Evolutionary conservation across 2,329 filamentous ascomycete genomes (phyloP), one percentile per base, ranked within the genome.

Genomic region (Talaromyces marneffei): DNA sequence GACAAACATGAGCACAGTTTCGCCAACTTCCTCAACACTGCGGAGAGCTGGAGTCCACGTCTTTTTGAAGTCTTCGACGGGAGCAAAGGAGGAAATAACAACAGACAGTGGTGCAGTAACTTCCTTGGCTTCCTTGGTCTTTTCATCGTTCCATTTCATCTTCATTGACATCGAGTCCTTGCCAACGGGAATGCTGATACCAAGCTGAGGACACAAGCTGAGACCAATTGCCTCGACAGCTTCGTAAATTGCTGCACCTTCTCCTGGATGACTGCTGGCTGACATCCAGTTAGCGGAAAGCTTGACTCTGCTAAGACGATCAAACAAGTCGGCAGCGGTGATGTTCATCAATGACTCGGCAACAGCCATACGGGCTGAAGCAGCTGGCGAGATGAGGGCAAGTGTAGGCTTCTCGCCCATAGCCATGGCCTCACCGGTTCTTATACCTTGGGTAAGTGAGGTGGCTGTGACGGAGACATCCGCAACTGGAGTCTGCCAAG

Each of bases 161-260:
- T 97, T 97, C 94, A 99, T 97, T 2, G 92, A 97, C 76, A 95
- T 96, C 0, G 93, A 97, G 75, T 99, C 94, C 78, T 99, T 97
- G 60, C 94, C 94, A 8, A 97, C 94, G 3, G 94, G 94, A 63
- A 99, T 97, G 61, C 89, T 91, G 64, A 99, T 86, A 35, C 90
- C 91, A n/a, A 97, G 82, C 68, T 89, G 83, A 1, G 92, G 92
- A 76, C 94, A 99, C 8, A 99, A 81, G 53, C 96, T 89, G 85
- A 96, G 88, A 54, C 92, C 92, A 62, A 97, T 92, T 9, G 93
- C 92, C 72, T 96, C 85, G 2, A 97, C 94, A 31, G 92, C 94
- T 75, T 97, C 91, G 70, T 96, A 97, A 33, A 97, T 82, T 16
- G 88, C 91, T 40, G 93, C 92, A 42, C 91, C 92, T 76, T 99